Base-by-base conservation (phyloP, 106 monocot species). In the Alisma plantagoaquatica region DNA sequence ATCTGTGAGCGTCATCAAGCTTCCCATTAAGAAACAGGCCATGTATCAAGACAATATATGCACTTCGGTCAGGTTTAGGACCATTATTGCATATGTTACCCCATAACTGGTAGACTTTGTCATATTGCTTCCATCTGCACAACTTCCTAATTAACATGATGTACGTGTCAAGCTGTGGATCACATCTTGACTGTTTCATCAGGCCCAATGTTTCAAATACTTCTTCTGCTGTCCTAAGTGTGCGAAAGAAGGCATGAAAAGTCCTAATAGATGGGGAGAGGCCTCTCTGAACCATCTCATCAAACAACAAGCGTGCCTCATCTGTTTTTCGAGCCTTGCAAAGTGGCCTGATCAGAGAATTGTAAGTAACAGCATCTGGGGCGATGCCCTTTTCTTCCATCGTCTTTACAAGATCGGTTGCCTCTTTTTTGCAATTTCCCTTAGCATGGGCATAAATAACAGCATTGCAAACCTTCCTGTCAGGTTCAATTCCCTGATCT, bases 131-230 rank as follows among this genome's bases (percentile, higher is more conserved):
- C 98, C 98, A 85, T 38, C 89, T 59, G 56, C 81, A 79, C 15
- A 98, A 49, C 43, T 85, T 98, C 69, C 89, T 81, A 15, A 85
- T 89, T 18, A 98, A 57, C 98, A 98, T 90, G 22, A 86, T 79
- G 23, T 90, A 86, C 22, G 85, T 89, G 1, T 98, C 89, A 31
- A 56, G 69, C 32, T 42, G 73, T 11, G 89, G 81, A 4, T 19
- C 43, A 33, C 84, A 85, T 22, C 63, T 54, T 16, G 31, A 41
- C 53, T 51, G 33, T 51, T 73, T 78, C 96, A 98, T 98, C 23
- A 45, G 51, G 31, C 56, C 26, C 44, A 89, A 63, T 25, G 84
- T 44, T 43, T 79, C 81, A 72, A 85, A 85, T 33, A 82, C 74
- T 41, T 82, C 96, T 10, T 78, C 76, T 3, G 58, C 38, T 18